Base-by-base conservation (phyloP, 2,329 filamentous ascomycete genomes). In the Pseudogymnoascus sp. region DNA sequence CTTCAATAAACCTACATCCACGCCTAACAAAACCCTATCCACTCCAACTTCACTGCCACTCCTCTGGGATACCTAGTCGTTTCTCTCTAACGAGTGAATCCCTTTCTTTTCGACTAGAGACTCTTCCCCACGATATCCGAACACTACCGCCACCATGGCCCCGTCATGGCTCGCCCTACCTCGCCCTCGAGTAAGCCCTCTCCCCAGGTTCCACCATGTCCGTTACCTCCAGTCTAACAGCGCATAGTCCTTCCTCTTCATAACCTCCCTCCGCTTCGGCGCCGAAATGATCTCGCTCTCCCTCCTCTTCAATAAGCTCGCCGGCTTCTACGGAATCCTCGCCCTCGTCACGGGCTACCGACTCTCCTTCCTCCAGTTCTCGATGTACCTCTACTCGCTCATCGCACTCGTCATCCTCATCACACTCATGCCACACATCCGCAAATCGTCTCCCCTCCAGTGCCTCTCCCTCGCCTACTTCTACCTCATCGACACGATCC, bases 331-430 rank as follows among this genome's bases (percentile, higher is more conserved):
- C 76, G 93, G 93, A 68, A 82, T 97, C 46, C 87, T 97, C 69
- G 92, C 93, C 64, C 84, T 96, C 69, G 81, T 96, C 67, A 96
- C 93, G 23, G 93, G 93, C 73, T 92, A 90, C 76, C 81, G 88
- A 69, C 85, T 96, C 66, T 93, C 91, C 62, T 82, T 87, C 31
- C 83, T 95, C 23, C 93, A 97, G 76, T 83, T 96, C 64, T 90
- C 89, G 64, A 95, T 96, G 82, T 97, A 96, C 81, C 82, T 96
- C 59, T 96, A 96, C 81, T 95, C 90, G 25, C 82, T 95, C 66
- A 70, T 84, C 66, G 83, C 89, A 28, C 85, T 96, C 67, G 79
- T 82, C 67, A 77, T 89, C 53, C 83, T 90, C 68, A 81, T 84
- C 61, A 83, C 86, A 70, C 86, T 96, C 59, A 83, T 90, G 71